Evolutionary conservation across 805 yeast species (phyloP), one percentile per base, ranked within the genome.

Genomic region (Lachancea waltii): DNA sequence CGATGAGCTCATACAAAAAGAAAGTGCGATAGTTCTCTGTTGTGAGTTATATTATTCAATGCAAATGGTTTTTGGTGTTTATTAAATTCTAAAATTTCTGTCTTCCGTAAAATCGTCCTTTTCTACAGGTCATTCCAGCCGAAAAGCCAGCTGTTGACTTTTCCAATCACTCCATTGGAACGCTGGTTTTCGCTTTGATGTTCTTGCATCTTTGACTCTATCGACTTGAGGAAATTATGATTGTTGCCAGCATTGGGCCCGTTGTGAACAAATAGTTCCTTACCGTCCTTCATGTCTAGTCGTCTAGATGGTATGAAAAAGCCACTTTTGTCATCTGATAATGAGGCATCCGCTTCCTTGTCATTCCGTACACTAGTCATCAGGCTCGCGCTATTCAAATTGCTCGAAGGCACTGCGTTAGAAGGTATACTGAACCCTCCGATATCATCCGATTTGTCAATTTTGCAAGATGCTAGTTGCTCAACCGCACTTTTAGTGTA

Each of bases 401-500:
- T 24, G 6, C 9, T 25, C 10, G 11, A 14, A 6, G 36, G 21
- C 25, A 33, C 23, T 6, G 44, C 22, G 28, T 28, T 28, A 7
- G 35, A 22, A n/a, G 35, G 42, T 19, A 46, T 39, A 18, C 43
- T 44, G n/a, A 47, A 18, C 9, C 43, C 53, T 4, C 62, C 62
- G 26, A 57, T 49, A 33, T 58, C 57, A 38, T 58, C 62, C 11
- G 41, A 31, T 32, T 54, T 51, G 24, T 53, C 58, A 25, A 60
- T 56, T 33, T 50, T 56, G 35, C 62, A 56, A 0, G 69, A 62
- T 2, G 68, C 68, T 36, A 81, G 62, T 53, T 77, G 77, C 50
- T 80, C 87, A 14, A 81, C 68, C 2, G 78, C 69, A 19, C 67
- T 64, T 45, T 74, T 77, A 10, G 74, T 69, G 54, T 80, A 81